Conservation (phyloP, 2,329 filamentous ascomycete genomes). For the Ceratocystis colombiana region DNA sequence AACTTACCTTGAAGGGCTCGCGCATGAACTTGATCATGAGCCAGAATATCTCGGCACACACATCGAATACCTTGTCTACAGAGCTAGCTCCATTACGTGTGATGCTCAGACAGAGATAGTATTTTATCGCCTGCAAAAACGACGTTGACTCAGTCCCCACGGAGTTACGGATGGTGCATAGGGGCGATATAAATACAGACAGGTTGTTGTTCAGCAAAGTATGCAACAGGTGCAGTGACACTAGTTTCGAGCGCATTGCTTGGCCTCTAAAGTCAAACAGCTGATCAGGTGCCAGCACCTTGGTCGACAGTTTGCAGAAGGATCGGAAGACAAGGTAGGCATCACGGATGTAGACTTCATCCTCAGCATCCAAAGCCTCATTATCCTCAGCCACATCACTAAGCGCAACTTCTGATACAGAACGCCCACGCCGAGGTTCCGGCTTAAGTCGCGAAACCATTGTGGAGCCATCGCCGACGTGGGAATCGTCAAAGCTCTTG, state of each 20-base stretch:
- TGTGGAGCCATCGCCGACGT: constrained; percentile 55
- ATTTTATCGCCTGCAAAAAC: constrained; percentile 91
- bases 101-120: constrained; percentile 89
- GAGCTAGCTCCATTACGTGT: constrained; percentile 93
- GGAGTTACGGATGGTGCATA: constrained; percentile 85
- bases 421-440: constrained; percentile 36
- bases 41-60: constrained; percentile 96
- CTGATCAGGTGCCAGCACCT: constrained; percentile 78
- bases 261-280: constrained; percentile 86
- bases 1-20: constrained; percentile 75
- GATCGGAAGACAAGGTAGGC: constrained; percentile 95
- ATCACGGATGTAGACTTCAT: constrained; percentile 94
- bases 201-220: constrained; percentile 93
- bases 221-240: constrained; percentile 91
- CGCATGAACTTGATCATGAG: constrained; percentile 90
- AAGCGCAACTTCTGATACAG: constrained; percentile 45
- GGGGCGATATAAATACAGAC: constrained; percentile 76
- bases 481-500: constrained; percentile 60
- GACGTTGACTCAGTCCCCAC: constrained; percentile 78
- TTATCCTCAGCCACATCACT: constrained; percentile 48
- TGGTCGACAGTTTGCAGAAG: constrained; percentile 95
- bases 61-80: constrained; percentile 83
- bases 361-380: constrained; percentile 59
- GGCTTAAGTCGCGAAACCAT: constrained; percentile 55
- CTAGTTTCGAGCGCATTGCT: constrained; percentile 92